These are phyloP conservation scores for Cladorrhinum samala DNA, from an alignment of 495 filamentous ascomycete species.

Conservation along the genomic window DNA sequence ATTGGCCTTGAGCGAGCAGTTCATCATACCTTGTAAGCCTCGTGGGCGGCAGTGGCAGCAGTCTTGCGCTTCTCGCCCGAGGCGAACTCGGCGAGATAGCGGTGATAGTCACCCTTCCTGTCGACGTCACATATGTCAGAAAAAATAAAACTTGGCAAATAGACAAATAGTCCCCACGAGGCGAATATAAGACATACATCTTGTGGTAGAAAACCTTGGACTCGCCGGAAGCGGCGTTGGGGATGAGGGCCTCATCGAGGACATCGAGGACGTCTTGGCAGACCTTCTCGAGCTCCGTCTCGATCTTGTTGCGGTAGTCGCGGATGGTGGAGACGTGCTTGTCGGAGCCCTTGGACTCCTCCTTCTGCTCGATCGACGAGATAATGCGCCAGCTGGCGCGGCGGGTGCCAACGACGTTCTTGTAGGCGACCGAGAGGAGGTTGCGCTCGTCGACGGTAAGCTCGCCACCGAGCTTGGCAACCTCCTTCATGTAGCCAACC, in stretches of 20 bases:
- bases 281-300: conserved; percentile 97
- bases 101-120: conserved; percentile 99
- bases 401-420: conserved; percentile 98
- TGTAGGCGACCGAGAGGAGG: conserved; percentile 97
- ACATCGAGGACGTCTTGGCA: conserved; percentile 98
- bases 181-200: conserved; percentile 60
- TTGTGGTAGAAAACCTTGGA: conserved; percentile 99
- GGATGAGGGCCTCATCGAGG: conserved; percentile 92
- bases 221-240: conserved; percentile 92
- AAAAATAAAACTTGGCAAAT: neutral
- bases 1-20: neutral
- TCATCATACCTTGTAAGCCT: conserved; percentile 80
- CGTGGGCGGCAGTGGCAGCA: conserved; percentile 91
- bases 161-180: neutral
- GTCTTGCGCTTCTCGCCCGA: conserved; percentile 95
- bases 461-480: conserved; percentile 96
- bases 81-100: conserved; percentile 98
- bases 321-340: conserved; percentile 91
- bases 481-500: conserved; percentile 99
- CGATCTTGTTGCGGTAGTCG: conserved; percentile 99
- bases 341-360: conserved; percentile 99
- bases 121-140: conserved; percentile 25
- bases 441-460: conserved; percentile 98
- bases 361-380: conserved; percentile 99
- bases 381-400: conserved; percentile 99